Conservation (phyloP, 2,329 filamentous ascomycete genomes). For the Talaromyces sp. region DNA sequence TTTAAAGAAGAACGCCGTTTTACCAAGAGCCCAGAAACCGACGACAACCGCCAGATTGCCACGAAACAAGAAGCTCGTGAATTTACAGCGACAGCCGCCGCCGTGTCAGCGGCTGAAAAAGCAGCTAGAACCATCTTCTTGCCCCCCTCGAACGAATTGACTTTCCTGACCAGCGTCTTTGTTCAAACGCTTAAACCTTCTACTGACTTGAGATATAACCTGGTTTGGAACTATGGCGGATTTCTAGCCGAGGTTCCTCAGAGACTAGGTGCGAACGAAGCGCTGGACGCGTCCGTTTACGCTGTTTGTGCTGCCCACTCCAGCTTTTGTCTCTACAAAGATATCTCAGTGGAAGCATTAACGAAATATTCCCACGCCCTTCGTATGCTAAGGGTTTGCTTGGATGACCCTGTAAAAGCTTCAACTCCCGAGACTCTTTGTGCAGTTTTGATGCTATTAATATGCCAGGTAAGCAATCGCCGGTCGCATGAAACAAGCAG, state of each 20-base stretch:
- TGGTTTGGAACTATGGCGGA: conserved; percentile 42
- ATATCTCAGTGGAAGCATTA: conserved; percentile 18
- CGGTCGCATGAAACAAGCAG: neutral
- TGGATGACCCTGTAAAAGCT: conserved; percentile 29
- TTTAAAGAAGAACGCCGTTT: conserved; percentile 38
- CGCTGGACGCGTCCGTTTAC: conserved; percentile 39
- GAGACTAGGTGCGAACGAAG: conserved; percentile 42
- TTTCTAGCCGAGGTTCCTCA: conserved; percentile 44
- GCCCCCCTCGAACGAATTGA: conserved; percentile 29
- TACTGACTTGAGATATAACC: conserved; percentile 43
- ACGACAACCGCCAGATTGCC: neutral
- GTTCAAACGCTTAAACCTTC: conserved; percentile 30
- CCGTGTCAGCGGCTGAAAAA: neutral
- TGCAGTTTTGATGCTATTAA: conserved; percentile 31
- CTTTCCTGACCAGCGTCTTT: conserved; percentile 26
- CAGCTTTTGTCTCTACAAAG: conserved; percentile 18
- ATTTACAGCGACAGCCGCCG: neutral
- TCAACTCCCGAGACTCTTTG: conserved; percentile 29
- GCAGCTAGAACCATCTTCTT: neutral
- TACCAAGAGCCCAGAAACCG: neutral
- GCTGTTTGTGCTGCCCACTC: conserved; percentile 25
- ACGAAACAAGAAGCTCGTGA: neutral
- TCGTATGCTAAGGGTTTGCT: conserved; percentile 19
- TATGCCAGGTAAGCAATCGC: conserved; percentile 23
- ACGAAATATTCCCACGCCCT: conserved; percentile 29